Conservation (phyloP, 805 yeast genomes). For the Candida bentonensis region DNA sequence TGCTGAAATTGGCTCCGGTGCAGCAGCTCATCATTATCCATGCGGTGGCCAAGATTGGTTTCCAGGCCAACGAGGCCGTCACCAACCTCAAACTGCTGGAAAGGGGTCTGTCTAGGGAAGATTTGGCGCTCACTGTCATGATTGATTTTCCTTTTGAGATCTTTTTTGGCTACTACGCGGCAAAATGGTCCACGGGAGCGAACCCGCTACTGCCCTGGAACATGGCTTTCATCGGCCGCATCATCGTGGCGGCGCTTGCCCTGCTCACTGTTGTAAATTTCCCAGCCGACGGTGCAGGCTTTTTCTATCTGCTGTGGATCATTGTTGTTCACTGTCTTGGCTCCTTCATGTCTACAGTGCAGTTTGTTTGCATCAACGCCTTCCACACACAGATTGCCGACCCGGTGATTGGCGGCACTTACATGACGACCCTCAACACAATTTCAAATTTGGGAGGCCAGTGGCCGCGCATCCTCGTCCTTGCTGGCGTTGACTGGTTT, state of each 20-base stretch:
- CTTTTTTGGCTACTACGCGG: constrained; percentile 89
- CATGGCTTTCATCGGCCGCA: constrained; percentile 69
- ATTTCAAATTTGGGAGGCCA: constrained; percentile 90
- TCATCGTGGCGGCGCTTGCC: constrained; percentile 62
- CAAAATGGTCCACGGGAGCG: constrained; percentile 76
- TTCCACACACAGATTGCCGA: constrained; percentile 94
- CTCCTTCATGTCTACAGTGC: constrained; percentile 88
- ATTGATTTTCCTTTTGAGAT: constrained; percentile 95
- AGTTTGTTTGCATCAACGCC: constrained; percentile 86
- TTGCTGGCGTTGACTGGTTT: constrained; percentile 66
- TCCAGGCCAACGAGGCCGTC: constrained; percentile 92
- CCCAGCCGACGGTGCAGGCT: constrained; percentile 43
- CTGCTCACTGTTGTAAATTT: constrained; percentile 58
- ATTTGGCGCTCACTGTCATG: constrained; percentile 78
- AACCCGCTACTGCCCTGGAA: constrained; percentile 75
- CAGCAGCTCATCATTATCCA: constrained; percentile 63
- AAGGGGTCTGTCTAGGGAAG: constrained; percentile 86
- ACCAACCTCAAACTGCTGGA: constrained; percentile 84
- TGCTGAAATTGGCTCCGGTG: constrained; percentile 44
- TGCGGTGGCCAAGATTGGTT: constrained; percentile 73
- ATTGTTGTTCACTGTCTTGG: constrained; percentile 73
- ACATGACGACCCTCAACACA: constrained; percentile 92
- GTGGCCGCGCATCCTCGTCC: constrained; percentile 84
- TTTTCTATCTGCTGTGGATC: constrained; percentile 50
- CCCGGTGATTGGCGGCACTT: constrained; percentile 92